Evolutionary conservation across 1,284 basidiomycete genomes (phyloP).

Genomic region (Stereum hirsutum): DNA sequence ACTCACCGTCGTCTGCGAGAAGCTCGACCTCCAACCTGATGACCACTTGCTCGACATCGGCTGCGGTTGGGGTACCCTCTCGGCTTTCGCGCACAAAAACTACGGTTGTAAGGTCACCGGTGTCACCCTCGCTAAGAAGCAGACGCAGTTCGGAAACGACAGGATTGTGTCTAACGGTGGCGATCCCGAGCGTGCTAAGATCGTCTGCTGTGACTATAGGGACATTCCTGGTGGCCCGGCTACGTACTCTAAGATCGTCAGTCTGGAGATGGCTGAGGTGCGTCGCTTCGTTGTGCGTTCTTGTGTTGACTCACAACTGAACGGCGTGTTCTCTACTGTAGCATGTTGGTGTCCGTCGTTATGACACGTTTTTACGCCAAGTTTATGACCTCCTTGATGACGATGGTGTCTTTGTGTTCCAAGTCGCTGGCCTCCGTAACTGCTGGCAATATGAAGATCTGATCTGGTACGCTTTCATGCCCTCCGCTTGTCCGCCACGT

Average conservation of each 20-base stretch:
- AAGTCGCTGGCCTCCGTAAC: constrained; percentile 93
- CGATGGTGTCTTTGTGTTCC: constrained; percentile 91
- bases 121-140: constrained; percentile 87
- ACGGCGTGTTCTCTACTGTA: constrained; percentile 20
- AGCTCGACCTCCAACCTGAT: constrained; percentile 79
- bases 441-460: constrained; percentile 98
- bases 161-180: constrained; percentile 73
- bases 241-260: constrained; percentile 91
- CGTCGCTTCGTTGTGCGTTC: constrained; percentile 9
- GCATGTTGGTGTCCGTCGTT: constrained; percentile 95
- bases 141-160: constrained; percentile 88
- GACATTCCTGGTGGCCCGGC: constrained; percentile 81
- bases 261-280: constrained; percentile 97
- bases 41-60: constrained; percentile 87
- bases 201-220: constrained; percentile 92
- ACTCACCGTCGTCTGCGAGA: constrained; percentile 89
- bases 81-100: constrained; percentile 95
- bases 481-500: neutral
- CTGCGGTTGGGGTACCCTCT: constrained; percentile 97
- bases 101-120: constrained; percentile 93
- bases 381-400: constrained; percentile 93
- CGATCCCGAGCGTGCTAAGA: constrained; percentile 71
- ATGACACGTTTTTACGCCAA: constrained; percentile 83
- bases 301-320: constrained; percentile 5
- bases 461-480: constrained; percentile 57